These are phyloP conservation scores for Penicillium goetzii DNA, from an alignment of 495 filamentous ascomycete genomes.

Conservation along the genomic window DNA sequence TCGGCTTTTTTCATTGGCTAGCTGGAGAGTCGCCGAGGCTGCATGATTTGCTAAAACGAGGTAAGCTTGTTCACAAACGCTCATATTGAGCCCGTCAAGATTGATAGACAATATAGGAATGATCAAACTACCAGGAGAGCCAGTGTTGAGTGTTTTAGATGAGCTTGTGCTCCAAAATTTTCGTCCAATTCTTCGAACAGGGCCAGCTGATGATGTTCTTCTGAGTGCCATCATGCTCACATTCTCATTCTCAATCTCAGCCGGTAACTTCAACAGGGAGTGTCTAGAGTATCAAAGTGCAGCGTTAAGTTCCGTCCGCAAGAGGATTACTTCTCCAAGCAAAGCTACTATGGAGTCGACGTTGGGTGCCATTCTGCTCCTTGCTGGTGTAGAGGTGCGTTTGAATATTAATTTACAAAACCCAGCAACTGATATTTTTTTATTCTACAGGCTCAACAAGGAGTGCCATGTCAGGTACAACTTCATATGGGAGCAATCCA, in stretches of 20 bases:
- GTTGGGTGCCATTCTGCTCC: slow-evolving; percentile 44
- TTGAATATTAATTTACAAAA: neutral
- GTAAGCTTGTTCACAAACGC: slow-evolving; percentile 27
- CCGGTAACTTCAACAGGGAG: slow-evolving; percentile 29
- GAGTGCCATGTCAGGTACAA: slow-evolving; percentile 35
- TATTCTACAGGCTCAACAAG: slow-evolving; percentile 34
- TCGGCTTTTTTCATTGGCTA: slow-evolving; percentile 36
- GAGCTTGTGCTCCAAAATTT: slow-evolving; percentile 43
- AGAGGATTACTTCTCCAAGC: slow-evolving; percentile 30
- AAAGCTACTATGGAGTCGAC: slow-evolving; percentile 39
- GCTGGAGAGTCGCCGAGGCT: slow-evolving; percentile 36
- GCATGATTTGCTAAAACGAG: slow-evolving; percentile 29
- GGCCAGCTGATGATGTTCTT: slow-evolving; percentile 38
- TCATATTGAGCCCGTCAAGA: neutral
- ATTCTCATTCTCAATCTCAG: slow-evolving; percentile 30
- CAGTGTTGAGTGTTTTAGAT: slow-evolving; percentile 39
- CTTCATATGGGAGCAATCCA: slow-evolving; percentile 42
- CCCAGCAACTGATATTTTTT: neutral
- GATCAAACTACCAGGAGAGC: slow-evolving; percentile 29
- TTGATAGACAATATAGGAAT: slow-evolving; percentile 18
- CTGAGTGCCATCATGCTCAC: slow-evolving; percentile 44
- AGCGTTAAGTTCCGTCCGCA: slow-evolving; percentile 37
- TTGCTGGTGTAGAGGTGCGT: slow-evolving; percentile 42
- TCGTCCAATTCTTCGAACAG: slow-evolving; percentile 34
- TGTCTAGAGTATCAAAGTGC: slow-evolving; percentile 38